phyloP scores from a whole-genome alignment of 2,329 filamentous ascomycete species.

The Penicillium sp. region DNA sequence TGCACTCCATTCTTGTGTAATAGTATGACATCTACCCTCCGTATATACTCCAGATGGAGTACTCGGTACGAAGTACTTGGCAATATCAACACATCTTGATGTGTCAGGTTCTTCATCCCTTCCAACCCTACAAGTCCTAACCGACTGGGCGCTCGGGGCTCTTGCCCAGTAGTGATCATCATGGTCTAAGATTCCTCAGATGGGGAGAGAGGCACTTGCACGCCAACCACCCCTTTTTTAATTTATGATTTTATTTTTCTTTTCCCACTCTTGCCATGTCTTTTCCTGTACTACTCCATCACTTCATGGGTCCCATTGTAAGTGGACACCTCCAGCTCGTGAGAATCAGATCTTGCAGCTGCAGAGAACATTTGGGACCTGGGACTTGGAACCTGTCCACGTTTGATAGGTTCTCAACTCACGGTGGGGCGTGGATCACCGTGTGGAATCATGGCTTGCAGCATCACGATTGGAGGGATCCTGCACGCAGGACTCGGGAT shows the following conservation, averaged over 20 bases:
- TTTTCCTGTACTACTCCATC: no score
- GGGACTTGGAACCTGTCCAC: slow-evolving; percentile 6
- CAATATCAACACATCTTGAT: no score
- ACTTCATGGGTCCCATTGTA: background rate
- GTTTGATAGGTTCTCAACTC: slow-evolving; percentile 16
- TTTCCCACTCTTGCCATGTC: no score
- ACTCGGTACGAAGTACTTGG: no score
- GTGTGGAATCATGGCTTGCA: slow-evolving; percentile 14
- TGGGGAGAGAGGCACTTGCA: slow-evolving; percentile 8
- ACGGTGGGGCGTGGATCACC: slow-evolving; percentile 24
- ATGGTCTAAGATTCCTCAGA: slow-evolving; percentile 7
- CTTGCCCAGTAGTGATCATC: slow-evolving; percentile 13
- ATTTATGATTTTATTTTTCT: background rate
- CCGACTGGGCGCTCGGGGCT: no score
- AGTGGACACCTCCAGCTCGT: slow-evolving; percentile 1
- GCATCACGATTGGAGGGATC: slow-evolving; percentile 14
- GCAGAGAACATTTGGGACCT: slow-evolving; percentile 1
- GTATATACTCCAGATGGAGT: no score
- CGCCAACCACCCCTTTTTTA: slow-evolving; percentile 7
- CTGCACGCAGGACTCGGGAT: slow-evolving; percentile 2
- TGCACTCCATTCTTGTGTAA: no score
- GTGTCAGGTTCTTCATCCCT: slow-evolving; percentile 2
- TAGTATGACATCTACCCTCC: no score
- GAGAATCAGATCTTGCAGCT: background rate
- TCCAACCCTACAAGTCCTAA: no score